Percentiles rank a stretch among this genome's conserved stretches.
Evolutionary conservation across 768 basidiomycete species (phyloP).

Genomic region (Cystofilobasidium bisporidii): DNA sequence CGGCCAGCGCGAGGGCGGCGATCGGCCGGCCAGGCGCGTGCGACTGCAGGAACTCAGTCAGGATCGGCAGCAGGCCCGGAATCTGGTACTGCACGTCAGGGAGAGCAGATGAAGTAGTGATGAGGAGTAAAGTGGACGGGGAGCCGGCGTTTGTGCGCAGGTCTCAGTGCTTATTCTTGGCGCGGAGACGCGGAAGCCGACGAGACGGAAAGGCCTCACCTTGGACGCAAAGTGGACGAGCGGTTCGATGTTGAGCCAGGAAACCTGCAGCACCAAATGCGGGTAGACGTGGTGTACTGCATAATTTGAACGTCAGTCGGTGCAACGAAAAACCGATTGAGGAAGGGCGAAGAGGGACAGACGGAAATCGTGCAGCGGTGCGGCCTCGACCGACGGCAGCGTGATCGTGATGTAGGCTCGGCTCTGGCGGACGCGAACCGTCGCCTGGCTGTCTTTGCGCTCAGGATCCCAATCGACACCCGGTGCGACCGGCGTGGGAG

Average conservation of each 20-base stretch:
- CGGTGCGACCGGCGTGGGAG: background rate
- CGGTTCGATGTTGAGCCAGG: constrained; percentile 12
- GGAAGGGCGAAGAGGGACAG: too few relatives aligned
- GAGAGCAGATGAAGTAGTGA: background rate
- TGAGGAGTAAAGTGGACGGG: background rate
- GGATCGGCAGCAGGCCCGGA: constrained; percentile 3
- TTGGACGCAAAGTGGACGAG: constrained; percentile 16
- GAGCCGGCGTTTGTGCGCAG: background rate
- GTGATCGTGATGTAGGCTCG: constrained; percentile 6
- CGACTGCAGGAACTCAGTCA: constrained; percentile 2
- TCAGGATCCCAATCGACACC: too few relatives aligned
- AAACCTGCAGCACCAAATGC: constrained; percentile 7
- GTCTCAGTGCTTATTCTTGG: background rate
- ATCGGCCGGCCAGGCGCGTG: constrained; percentile 12
- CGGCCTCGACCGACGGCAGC: background rate
- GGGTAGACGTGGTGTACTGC: constrained; percentile 19
- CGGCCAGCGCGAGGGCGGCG: constrained; percentile 14
- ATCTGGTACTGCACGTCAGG: constrained; percentile 1
- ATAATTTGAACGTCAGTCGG: background rate
- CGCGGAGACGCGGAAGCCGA: background rate
- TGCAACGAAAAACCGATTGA: background rate
- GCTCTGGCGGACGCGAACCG: background rate
- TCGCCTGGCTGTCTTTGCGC: background rate
- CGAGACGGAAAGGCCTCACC: background rate
- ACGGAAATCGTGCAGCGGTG: constrained; percentile 10